Evolutionary conservation across 1,139 yeast genomes (phyloP), one percentile per base, ranked within the genome.

Genomic region (Candida tetrigidarum): DNA sequence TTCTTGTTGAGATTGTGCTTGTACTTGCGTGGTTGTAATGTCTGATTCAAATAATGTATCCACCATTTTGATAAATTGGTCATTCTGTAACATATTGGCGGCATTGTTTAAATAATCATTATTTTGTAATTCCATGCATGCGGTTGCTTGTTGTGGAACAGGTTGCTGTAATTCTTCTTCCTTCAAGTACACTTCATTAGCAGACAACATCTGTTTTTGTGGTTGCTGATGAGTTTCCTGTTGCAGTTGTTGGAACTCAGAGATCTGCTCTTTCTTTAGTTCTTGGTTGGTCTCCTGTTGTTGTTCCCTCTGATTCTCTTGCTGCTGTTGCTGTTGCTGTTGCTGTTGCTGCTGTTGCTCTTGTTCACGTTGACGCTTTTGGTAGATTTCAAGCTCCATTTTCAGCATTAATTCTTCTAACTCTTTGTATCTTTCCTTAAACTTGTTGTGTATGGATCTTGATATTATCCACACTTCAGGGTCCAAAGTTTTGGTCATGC

Each of bases 381-480:
- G 12, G 11, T 19, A 19, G n/a, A 15, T 14, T 18, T 19, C 33
- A 10, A 18, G 12, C 4, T 32, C 32, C 27, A 32, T 22, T 11
- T 44, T 45, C 14, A 18, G 22, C 39, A 34, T 35, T 14, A 48
- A 46, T 22, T 30, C 25, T 6, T 23, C 16, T 9, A 41, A 41
- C n/a, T 30, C 33, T 5, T 22, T 26, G 4, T 23, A 16, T 23
- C 35, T 37, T 18, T 36, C 41, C 28, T 44, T 35, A 10, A 48
- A 43, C 22, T 43, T 37, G 26, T 28, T 20, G 9, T 43, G 37
- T n/a, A 47, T 46, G 19, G 22, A 37, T 28, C 44, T 44, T 9
- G 43, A 27, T n/a, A 48, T 33, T 9, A 44, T 15, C 49, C 49
- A 48, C 12, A 41, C 37, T 14, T 43, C 38, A 5, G 48, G 41